A percentile compares a stretch with the other conserved stretches of the same genome.
Conservation (phyloP, 345 rosid species). For the sweet orange (Citrus sinensis) region DVS_A1.0 CM039165.1:713001-713500, state of each 20-base stretch:
- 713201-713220: not conserved
- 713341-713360: no score
- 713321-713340: no score
- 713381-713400: no score
- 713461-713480: no score
- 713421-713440: no score
- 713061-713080: not conserved
- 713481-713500: no score
- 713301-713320: no score
- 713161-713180: conserved; percentile 9
- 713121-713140: not conserved
- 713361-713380: no score
- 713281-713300: not conserved
- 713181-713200: not conserved
- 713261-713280: not conserved
- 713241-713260: not conserved
- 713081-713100: not conserved
- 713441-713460: no score
- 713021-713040: conserved; percentile 23
- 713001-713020: conserved; percentile 9
- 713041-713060: conserved; percentile 21
- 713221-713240: not conserved
- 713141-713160: not conserved
- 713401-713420: no score
- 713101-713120: not conserved